phyloP scores from a whole-genome alignment of 2,329 filamentous ascomycete genomes.

The Tolypocladium album region DNA sequence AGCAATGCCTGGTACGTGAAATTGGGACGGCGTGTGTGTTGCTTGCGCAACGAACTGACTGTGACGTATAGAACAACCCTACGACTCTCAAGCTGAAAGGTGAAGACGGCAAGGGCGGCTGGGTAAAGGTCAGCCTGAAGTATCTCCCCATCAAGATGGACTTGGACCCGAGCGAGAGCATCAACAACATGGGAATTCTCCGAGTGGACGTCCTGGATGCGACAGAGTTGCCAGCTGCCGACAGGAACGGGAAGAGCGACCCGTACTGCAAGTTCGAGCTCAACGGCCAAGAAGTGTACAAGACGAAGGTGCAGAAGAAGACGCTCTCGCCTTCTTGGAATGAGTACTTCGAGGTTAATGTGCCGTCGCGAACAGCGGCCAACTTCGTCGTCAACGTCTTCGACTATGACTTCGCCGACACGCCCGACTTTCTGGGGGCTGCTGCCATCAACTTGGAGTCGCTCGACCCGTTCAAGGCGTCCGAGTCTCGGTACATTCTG shows the following conservation, averaged over 20 bases:
- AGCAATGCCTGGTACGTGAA: constrained; percentile 65
- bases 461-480: constrained; percentile 74
- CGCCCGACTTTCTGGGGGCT: constrained; percentile 80
- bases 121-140: constrained; percentile 83
- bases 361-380: constrained; percentile 76
- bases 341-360: constrained; percentile 77
- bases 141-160: constrained; percentile 92
- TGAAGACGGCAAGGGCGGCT: constrained; percentile 64
- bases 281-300: constrained; percentile 82
- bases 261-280: constrained; percentile 93
- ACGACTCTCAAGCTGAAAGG: constrained; percentile 72
- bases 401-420: constrained; percentile 95
- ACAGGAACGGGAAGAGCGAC: constrained; percentile 93
- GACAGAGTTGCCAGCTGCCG: constrained; percentile 78
- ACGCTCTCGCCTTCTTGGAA: constrained; percentile 93
- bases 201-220: constrained; percentile 90
- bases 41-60: neutral
- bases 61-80: constrained; percentile 61
- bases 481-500: constrained; percentile 63
- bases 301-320: constrained; percentile 95
- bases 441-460: constrained; percentile 64
- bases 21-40: neutral
- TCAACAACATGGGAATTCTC: constrained; percentile 96
- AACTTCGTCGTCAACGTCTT: constrained; percentile 77
- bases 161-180: constrained; percentile 88